These are phyloP conservation scores for Scalesia atractyloides DNA, from an alignment of 129 eudicot genomes.

Conservation along the genomic window DNA sequence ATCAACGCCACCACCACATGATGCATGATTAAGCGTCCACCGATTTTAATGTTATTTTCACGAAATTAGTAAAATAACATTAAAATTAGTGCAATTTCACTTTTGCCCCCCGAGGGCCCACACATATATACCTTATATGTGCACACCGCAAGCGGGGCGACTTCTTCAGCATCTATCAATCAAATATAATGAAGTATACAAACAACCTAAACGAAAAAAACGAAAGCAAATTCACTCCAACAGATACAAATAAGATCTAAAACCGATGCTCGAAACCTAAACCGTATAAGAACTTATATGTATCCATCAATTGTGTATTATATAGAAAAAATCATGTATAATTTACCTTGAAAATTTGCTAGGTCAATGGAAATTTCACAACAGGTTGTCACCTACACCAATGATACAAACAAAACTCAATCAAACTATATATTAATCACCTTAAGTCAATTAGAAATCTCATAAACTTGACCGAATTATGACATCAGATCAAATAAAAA, in stretches of 20 bases:
- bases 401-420: not conserved
- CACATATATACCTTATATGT: too few relatives aligned
- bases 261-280: not conserved
- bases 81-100: too few relatives aligned
- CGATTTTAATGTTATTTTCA: too few relatives aligned
- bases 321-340: not conserved
- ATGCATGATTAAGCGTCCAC: too few relatives aligned
- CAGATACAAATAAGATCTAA: constrained; percentile 1
- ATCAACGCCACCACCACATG: too few relatives aligned
- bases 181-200: not conserved
- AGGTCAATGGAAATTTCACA: constrained; percentile 16
- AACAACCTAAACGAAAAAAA: constrained; percentile 3
- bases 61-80: too few relatives aligned
- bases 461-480: constrained; percentile 1
- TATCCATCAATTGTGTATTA: not conserved
- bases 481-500: constrained; percentile 18
- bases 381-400: constrained; percentile 14
- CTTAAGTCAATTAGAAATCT: not conserved
- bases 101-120: too few relatives aligned
- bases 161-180: not conserved
- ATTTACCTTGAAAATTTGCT: constrained; percentile 21
- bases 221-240: constrained; percentile 11
- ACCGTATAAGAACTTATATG: not conserved
- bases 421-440: not conserved
- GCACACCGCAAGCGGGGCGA: too few relatives aligned